Evolutionary conservation across 139 green algal species (phyloP), one percentile per base, ranked within the genome.

Genomic region (Edaphochlamys debaryana): DNA sequence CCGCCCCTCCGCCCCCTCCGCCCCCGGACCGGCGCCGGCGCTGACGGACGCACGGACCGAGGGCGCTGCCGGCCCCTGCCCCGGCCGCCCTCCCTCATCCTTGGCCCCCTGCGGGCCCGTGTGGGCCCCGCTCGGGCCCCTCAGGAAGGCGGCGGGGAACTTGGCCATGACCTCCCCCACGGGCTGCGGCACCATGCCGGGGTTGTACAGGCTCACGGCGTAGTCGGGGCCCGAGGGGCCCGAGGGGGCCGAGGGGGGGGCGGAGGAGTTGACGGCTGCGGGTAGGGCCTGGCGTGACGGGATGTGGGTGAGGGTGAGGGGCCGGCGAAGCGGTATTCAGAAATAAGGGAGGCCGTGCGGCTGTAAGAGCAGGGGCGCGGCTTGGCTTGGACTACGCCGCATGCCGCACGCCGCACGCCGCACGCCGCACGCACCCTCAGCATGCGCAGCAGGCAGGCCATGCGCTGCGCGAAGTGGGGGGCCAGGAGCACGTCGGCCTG

Each of bases 401-500:
- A n/a, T n/a, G n/a, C n/a, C n/a, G n/a, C n/a, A n/a, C n/a, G n/a
- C n/a, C n/a, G n/a, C n/a, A n/a, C n/a, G n/a, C n/a, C 20, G 30
- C 54, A 63, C 54, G 20, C 30, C 15, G 54, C 29, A 68, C 68
- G 4, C 63, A 54, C 76, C 76, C 70, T 9, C 42, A 82, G 50
- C 76, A 82, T 66, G 27, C 36, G 40, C 32, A 82, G 20, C 42
- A 73, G 3, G 62, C 76, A 82, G 2, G 23, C 62, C 41, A 73
- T 73, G 20, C 63, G 76, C 22, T 64, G 62, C 0, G 38, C 41
- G 36, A 82, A 82, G 32, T n/a, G 34, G 3, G 76, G 76, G 1
- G 76, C 76, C 42, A 82, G 60, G 62, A 82, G 41, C 42, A 73
- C 76, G 52, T 82, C 76, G n/a, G 38, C 76, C 76, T 82, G 62